Evolutionary conservation across 2,329 filamentous ascomycete genomes (phyloP).

Genomic region (Neodidymelliopsis sp.): DNA sequence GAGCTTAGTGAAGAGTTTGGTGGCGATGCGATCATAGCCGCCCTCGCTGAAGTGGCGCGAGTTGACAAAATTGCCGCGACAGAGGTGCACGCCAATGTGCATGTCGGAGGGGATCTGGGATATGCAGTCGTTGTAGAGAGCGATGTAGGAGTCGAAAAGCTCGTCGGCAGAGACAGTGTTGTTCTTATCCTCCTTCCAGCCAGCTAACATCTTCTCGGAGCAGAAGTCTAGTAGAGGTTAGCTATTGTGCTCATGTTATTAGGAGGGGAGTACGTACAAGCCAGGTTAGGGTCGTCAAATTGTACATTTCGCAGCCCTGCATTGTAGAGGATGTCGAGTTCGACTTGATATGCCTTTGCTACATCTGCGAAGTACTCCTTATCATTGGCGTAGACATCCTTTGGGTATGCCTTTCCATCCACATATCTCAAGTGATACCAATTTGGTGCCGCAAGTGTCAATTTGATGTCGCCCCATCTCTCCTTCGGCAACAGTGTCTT

Average conservation of each 20-base stretch:
- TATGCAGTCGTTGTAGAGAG: constrained; percentile 75
- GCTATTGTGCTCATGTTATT: neutral
- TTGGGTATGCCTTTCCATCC: constrained; percentile 55
- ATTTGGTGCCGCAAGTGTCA: constrained; percentile 69
- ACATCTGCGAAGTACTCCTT: constrained; percentile 54
- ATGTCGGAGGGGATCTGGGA: constrained; percentile 69
- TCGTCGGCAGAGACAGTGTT: constrained; percentile 72
- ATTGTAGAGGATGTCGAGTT: constrained; percentile 54
- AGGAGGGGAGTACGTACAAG: constrained; percentile 34
- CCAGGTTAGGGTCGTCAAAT: constrained; percentile 55
- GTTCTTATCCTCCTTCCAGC: constrained; percentile 63
- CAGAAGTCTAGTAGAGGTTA: constrained; percentile 33
- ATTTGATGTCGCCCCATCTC: constrained; percentile 68
- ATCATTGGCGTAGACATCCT: constrained; percentile 51
- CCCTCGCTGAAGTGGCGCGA: constrained; percentile 54
- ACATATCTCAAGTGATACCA: constrained; percentile 72
- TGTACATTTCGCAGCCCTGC: constrained; percentile 54
- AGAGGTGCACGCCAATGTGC: constrained; percentile 78
- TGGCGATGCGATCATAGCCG: constrained; percentile 53
- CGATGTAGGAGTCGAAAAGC: constrained; percentile 75
- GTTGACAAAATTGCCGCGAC: constrained; percentile 58
- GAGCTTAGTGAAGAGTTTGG: constrained; percentile 38
- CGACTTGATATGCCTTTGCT: constrained; percentile 52
- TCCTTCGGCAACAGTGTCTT: constrained; percentile 65
- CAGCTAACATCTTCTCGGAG: constrained; percentile 43